A percentile compares a stretch with the other conserved stretches of the same genome.
phyloP scores from a whole-genome alignment of 495 filamentous ascomycete genomes.

The Poronia punctata region DNA sequence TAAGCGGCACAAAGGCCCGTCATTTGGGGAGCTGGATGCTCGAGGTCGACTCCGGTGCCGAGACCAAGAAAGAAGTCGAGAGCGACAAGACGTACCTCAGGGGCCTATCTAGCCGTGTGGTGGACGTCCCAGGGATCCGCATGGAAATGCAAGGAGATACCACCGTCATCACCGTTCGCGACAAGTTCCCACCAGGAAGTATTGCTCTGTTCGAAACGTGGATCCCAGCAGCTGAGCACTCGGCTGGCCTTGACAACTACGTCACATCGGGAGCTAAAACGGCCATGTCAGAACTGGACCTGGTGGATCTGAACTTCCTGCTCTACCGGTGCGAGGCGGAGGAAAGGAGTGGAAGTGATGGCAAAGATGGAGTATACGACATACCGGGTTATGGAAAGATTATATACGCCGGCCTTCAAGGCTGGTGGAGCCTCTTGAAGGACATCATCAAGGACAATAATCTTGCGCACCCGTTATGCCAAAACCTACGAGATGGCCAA shows the following conservation, averaged over 20 bases:
- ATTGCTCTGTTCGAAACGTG: slow-evolving; percentile 94
- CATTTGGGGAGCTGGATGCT: slow-evolving; percentile 83
- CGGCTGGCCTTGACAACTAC: slow-evolving; percentile 70
- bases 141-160: slow-evolving; percentile 61
- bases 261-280: slow-evolving; percentile 74
- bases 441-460: slow-evolving; percentile 83
- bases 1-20: slow-evolving; percentile 68
- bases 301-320: slow-evolving; percentile 85
- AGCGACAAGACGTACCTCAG: slow-evolving; percentile 62
- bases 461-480: slow-evolving; percentile 85
- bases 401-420: slow-evolving; percentile 94
- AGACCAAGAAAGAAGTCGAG: slow-evolving; percentile 54
- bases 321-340: slow-evolving; percentile 91
- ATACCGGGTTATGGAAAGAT: slow-evolving; percentile 78
- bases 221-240: slow-evolving; percentile 78
- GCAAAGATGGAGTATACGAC: slow-evolving; percentile 77
- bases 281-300: slow-evolving; percentile 64
- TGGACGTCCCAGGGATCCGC: slow-evolving; percentile 60
- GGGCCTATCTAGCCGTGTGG: slow-evolving; percentile 75
- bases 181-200: slow-evolving; percentile 81
- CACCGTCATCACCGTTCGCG: slow-evolving; percentile 73
- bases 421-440: slow-evolving; percentile 94
- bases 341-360: slow-evolving; percentile 72
- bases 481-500: slow-evolving; percentile 82
- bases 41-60: slow-evolving; percentile 66